Conservation (phyloP, 1,284 basidiomycete genomes). For the Ganoderma multipileum region DNA sequence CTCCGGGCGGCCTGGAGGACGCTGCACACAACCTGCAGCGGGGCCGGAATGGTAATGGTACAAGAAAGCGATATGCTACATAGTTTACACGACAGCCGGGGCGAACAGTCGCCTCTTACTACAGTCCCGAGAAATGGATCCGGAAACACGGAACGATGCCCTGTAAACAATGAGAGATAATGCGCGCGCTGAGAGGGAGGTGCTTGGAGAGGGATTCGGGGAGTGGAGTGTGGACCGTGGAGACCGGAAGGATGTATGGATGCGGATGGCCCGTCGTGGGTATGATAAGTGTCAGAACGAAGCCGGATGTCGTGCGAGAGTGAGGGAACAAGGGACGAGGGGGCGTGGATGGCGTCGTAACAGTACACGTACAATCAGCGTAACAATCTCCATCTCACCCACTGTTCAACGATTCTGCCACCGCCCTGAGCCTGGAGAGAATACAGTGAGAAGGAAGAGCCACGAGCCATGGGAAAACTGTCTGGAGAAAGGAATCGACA, state of each 20-base stretch:
- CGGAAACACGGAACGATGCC: neutral
- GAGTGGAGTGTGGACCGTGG: neutral
- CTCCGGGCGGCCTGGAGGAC: neutral
- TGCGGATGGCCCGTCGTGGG: neutral
- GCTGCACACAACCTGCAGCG: neutral
- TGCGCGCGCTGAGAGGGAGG: neutral
- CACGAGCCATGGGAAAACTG: neutral
- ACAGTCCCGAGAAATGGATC: neutral
- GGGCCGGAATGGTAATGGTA: neutral
- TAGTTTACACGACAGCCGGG: constrained; percentile 14
- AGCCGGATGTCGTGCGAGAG: constrained; percentile 10
- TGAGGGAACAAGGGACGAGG: neutral
- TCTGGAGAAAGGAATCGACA: neutral
- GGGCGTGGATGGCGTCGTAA: constrained; percentile 16
- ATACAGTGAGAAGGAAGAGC: neutral
- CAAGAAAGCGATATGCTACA: constrained; percentile 21
- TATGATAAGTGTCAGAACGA: neutral
- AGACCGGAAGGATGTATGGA: neutral
- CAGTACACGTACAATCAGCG: constrained; percentile 1
- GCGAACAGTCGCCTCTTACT: constrained; percentile 1
- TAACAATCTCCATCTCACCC: neutral
- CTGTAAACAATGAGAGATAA: constrained; percentile 4
- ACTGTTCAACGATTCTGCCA: neutral
- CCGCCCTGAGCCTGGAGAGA: neutral
- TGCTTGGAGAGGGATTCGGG: no score